These are phyloP conservation scores for Amanita pallidorosea DNA, from an alignment of 768 basidiomycete species.

Conservation along the genomic window DNA sequence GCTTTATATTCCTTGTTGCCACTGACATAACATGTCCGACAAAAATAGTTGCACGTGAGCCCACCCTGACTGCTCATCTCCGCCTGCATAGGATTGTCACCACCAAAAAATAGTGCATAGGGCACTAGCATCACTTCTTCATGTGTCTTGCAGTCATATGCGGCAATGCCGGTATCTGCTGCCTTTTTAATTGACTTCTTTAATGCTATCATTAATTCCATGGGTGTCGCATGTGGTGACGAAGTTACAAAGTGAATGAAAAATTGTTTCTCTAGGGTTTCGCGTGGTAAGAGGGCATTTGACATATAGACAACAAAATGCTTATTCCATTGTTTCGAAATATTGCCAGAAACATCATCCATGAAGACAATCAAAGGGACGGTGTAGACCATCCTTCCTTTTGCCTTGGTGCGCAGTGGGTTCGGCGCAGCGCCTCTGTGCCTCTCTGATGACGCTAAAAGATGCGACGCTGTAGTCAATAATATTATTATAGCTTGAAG, in stretches of 20 bases:
- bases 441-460: constrained; percentile 2
- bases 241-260: constrained; percentile 16
- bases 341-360: constrained; percentile 33
- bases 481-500: not conserved
- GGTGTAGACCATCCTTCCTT: constrained; percentile 18
- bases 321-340: constrained; percentile 37
- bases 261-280: constrained; percentile 20
- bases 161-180: constrained; percentile 23
- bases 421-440: constrained; percentile 9
- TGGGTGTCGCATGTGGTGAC: constrained; percentile 21
- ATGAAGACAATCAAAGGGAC: constrained; percentile 30
- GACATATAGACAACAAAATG: constrained; percentile 27
- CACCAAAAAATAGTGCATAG: constrained; percentile 20
- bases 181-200: constrained; percentile 16
- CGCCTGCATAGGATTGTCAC: constrained; percentile 38
- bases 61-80: constrained; percentile 36
- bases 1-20: constrained; percentile 10
- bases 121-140: constrained; percentile 20
- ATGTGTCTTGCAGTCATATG: constrained; percentile 20
- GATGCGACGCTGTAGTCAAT: not conserved
- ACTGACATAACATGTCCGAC: constrained; percentile 26
- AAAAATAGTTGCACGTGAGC: constrained; percentile 25
- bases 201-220: constrained; percentile 22
- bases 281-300: constrained; percentile 17
- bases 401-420: constrained; percentile 15